phyloP scores from a whole-genome alignment of 2,329 filamentous ascomycete species.

The Claviceps sp. region DNA sequence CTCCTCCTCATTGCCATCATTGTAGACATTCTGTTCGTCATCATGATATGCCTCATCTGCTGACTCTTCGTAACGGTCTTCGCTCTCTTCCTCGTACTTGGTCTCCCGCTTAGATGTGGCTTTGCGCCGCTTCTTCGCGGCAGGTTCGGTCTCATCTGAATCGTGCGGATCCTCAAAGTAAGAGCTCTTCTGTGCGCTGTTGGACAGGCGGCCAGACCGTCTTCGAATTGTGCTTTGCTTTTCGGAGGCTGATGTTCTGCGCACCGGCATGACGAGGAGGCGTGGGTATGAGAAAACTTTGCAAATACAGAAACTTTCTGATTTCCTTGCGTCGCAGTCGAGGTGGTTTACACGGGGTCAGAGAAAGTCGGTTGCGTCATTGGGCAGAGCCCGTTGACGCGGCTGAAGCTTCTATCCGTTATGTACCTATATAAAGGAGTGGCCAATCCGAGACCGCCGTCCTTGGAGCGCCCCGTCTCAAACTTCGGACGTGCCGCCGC shows the following conservation, averaged over 20 bases:
- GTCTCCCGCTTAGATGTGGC: constrained; percentile 12
- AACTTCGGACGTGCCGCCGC: neutral
- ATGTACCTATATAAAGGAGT: no score
- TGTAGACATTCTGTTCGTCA: constrained; percentile 11
- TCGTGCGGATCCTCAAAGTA: constrained; percentile 30
- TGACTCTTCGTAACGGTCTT: constrained; percentile 13
- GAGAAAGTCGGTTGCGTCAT: constrained; percentile 4
- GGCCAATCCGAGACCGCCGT: neutral
- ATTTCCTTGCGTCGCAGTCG: no score
- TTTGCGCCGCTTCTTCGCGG: constrained; percentile 16
- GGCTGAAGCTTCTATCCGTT: neutral
- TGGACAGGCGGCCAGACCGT: constrained; percentile 34
- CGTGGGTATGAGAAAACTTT: neutral
- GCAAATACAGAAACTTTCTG: neutral
- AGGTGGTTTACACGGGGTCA: no score
- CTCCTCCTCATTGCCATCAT: constrained; percentile 6
- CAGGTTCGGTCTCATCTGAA: constrained; percentile 8
- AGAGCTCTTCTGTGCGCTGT: constrained; percentile 32
- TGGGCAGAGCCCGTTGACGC: neutral
- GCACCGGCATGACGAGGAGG: constrained; percentile 1
- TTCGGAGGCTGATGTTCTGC: neutral
- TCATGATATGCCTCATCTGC: constrained; percentile 15
- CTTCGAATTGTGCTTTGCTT: constrained; percentile 18
- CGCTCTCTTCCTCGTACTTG: constrained; percentile 4
- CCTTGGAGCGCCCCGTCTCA: neutral